These are phyloP conservation scores for Pestalotiopsis fici DNA, from an alignment of 2,329 filamentous ascomycete species.

Conservation along the genomic window DNA sequence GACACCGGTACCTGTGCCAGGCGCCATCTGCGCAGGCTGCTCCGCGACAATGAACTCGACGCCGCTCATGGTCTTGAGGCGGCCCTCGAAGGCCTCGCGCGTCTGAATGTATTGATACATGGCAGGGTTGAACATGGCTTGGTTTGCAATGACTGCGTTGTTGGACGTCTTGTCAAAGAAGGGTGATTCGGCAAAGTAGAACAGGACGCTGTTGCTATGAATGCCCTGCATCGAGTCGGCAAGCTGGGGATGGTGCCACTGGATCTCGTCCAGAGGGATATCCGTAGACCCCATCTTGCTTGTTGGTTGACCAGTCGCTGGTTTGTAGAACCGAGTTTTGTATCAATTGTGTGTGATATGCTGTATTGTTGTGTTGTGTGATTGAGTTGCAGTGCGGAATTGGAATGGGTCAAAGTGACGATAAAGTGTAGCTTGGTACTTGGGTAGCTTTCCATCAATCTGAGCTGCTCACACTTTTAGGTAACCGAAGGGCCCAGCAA, in stretches of 20 bases:
- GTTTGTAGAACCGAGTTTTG: neutral
- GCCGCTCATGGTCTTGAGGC: constrained; percentile 64
- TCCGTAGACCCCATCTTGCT: constrained; percentile 19
- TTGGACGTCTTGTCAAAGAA: constrained; percentile 71
- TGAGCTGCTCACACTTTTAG: neutral
- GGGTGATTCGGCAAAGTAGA: constrained; percentile 68
- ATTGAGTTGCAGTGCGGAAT: neutral
- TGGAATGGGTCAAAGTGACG: neutral
- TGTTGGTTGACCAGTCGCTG: neutral
- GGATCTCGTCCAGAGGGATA: constrained; percentile 63
- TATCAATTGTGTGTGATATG: neutral
- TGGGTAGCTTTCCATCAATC: neutral
- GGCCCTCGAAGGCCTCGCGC: constrained; percentile 64
- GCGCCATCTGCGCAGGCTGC: constrained; percentile 63
- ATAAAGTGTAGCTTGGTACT: too few relatives aligned
- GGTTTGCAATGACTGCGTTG: constrained; percentile 63
- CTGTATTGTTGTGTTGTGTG: neutral
- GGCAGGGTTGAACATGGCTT: constrained; percentile 61
- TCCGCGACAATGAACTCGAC: constrained; percentile 68
- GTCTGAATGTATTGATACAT: constrained; percentile 61
- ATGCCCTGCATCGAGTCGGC: constrained; percentile 56
- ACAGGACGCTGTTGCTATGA: constrained; percentile 66
- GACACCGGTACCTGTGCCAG: constrained; percentile 62
- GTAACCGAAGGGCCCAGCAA: neutral
- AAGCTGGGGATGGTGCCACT: constrained; percentile 59